Evolutionary conservation across 257 asterid species (phyloP), one percentile per base, ranked within the genome.

Genomic region (Plectranthus barbatus): DNA sequence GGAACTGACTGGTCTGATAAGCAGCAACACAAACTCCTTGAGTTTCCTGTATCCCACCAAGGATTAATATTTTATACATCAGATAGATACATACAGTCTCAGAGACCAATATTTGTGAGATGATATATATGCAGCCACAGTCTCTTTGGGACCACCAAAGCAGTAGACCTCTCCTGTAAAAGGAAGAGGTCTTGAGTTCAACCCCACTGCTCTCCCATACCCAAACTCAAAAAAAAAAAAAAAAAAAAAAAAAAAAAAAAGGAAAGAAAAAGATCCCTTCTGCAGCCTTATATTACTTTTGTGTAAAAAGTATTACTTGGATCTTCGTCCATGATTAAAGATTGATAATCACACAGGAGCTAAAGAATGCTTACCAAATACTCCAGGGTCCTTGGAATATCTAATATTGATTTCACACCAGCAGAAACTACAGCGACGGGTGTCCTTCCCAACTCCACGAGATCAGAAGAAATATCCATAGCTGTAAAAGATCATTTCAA

Each of bases 401-500:
- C 99, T 75, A 93, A 76, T 74, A 93, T 89, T 52, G 99, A 89
- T 68, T 92, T 92, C 39, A 80, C 93, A 64, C 99, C 99, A 14
- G 97, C 99, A 58, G 90, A 92, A 69, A 89, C 70, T 69, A 92
- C 99, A 53, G 96, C 76, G 18, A 92, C 93, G 23, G 95, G 95
- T 39, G 90, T 89, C 84, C 85, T 83, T 71, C 97, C 97, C 62
- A 92, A 85, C 87, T 89, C 99, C 29, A 83, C 83, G 18, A 92
- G 94, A 75, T 92, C 97, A 40, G 99, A 93, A 67, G 99, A 93
- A 63, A 93, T 73, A 77, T 93, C 99, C 92, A 93, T 77, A 55
- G 99, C 99, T 92, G 85, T 55, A 60, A 66, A 56, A 67, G 47
- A 49, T 74, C 2, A 26, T 26, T 26, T 1, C 5, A 26, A 26